A percentile compares a stretch with the other conserved stretches of the same genome.
Conservation (phyloP, 2,329 filamentous ascomycete species). For the Fonsecaea pedrosoi region DNA sequence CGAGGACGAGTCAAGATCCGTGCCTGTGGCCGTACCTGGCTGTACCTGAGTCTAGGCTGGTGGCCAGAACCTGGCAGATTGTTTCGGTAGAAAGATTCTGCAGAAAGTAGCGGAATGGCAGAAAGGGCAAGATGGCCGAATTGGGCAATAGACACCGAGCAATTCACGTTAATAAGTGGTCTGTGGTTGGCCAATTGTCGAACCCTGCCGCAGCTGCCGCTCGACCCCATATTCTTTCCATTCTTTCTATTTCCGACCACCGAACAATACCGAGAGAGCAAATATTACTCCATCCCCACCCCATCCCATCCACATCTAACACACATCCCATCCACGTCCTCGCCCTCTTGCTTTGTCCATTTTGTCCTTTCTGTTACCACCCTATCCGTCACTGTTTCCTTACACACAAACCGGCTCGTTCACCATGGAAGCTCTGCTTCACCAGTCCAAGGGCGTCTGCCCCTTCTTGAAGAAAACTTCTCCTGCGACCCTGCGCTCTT, state of each 20-base stretch:
- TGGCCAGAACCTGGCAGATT: neutral
- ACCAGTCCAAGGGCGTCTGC: slow-evolving; percentile 95
- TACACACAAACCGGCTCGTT: too few relatives aligned
- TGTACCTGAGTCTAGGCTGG: too few relatives aligned
- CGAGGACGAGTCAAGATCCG: neutral
- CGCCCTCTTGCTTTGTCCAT: too few relatives aligned
- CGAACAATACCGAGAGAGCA: neutral
- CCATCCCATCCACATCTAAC: neutral
- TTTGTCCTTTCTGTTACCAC: too few relatives aligned
- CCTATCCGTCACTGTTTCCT: too few relatives aligned
- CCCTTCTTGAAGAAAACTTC: slow-evolving; percentile 96
- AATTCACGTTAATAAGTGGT: neutral
- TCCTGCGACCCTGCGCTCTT: slow-evolving; percentile 84
- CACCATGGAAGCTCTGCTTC: slow-evolving; percentile 88
- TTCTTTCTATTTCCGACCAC: neutral
- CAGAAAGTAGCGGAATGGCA: neutral
- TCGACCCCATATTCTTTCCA: neutral
- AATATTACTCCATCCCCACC: slow-evolving; percentile 5
- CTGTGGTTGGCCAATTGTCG: neutral
- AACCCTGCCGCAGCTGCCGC: neutral
- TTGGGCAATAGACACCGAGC: neutral
- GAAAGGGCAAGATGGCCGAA: neutral
- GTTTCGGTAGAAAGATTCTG: slow-evolving; percentile 4
- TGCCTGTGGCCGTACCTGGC: neutral
- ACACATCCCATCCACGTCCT: too few relatives aligned